These are phyloP conservation scores for Botrytis sinoallii DNA, from an alignment of 2,329 filamentous ascomycete genomes.

Conservation along the genomic window DNA sequence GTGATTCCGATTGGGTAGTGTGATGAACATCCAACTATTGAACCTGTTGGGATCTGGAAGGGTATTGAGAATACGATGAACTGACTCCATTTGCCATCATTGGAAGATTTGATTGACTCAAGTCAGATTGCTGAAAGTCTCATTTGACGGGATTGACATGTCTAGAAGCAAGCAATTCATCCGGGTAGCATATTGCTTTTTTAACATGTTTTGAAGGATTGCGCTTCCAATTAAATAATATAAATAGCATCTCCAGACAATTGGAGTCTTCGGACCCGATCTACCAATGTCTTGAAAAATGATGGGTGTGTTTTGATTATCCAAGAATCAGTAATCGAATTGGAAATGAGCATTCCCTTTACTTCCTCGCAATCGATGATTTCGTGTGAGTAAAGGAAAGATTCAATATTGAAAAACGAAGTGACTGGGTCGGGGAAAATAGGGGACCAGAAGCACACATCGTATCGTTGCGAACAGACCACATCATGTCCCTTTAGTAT, in stretches of 20 bases:
- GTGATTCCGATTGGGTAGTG: background rate
- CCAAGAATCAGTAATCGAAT: background rate
- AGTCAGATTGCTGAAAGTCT: background rate
- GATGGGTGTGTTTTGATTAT: background rate
- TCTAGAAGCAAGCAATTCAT: background rate
- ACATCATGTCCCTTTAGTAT: conserved; percentile 8
- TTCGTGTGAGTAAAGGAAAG: background rate
- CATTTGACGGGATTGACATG: background rate
- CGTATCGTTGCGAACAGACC: conserved; percentile 13
- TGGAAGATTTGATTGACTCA: background rate
- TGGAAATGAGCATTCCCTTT: conserved; percentile 1
- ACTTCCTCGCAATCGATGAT: background rate
- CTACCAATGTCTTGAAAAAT: background rate
- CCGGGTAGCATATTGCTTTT: background rate
- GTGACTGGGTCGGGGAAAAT: background rate
- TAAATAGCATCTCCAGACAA: background rate
- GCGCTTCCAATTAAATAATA: background rate
- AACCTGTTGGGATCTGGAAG: background rate
- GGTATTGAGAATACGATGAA: background rate
- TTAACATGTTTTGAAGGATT: background rate
- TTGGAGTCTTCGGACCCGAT: background rate
- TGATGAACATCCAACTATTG: background rate
- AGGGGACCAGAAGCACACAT: conserved; percentile 4
- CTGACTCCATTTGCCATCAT: background rate
- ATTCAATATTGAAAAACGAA: background rate